Evolutionary conservation across 768 basidiomycete genomes (phyloP).

Genomic region (Galerina marginata): DNA sequence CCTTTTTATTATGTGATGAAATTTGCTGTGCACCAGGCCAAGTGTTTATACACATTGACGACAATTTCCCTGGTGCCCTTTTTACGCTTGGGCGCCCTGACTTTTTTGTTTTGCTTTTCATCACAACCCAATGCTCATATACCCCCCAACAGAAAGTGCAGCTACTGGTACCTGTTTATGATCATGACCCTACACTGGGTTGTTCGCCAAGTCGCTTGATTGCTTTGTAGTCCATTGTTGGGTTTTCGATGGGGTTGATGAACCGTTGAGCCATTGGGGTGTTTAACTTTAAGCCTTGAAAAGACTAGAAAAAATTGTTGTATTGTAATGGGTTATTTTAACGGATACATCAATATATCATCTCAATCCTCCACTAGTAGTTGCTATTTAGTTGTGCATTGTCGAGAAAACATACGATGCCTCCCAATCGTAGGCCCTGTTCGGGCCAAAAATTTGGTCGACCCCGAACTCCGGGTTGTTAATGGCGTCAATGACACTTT

Average conservation of each 20-base stretch:
- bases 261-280: no score
- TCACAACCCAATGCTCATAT: conserved; percentile 3
- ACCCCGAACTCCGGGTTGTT: conserved; percentile 52
- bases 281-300: no score
- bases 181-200: no score
- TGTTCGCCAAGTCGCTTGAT: no score
- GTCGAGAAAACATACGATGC: conserved; percentile 46
- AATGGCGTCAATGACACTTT: conserved; percentile 50
- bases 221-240: no score
- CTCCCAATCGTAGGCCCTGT: conserved; percentile 43
- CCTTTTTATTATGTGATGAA: conserved; percentile 43
- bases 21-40: conserved; percentile 67
- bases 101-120: conserved; percentile 20
- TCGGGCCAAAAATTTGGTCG: conserved; percentile 49
- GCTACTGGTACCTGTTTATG: no score
- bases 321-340: no score
- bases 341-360: no score
- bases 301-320: no score
- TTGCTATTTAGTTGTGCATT: not conserved
- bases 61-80: conserved; percentile 50
- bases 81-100: conserved; percentile 63
- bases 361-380: not conserved
- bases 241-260: no score
- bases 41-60: conserved; percentile 50
- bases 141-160: not conserved